A percentile compares a stretch with the other conserved stretches of the same genome.
These are phyloP conservation scores for Rhizopus stolonifer DNA, from an alignment of 371 early-diverging fungal genomes.

Conservation along the genomic window DNA sequence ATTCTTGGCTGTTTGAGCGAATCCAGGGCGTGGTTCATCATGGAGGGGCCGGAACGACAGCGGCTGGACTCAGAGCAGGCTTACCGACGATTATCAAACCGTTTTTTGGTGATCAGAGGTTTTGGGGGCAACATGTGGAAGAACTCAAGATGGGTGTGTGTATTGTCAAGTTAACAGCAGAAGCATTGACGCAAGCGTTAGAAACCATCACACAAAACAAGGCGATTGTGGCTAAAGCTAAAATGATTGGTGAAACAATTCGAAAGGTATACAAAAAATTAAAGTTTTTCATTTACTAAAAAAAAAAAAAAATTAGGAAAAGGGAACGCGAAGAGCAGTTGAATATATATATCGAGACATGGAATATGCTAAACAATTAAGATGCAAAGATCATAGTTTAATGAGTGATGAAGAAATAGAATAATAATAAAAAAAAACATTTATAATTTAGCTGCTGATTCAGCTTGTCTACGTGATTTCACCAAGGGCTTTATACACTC, in stretches of 20 bases:
- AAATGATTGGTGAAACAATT: conserved; percentile 56
- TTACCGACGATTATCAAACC: conserved; percentile 77
- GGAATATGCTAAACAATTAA: conserved; percentile 40
- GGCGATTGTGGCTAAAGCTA: conserved; percentile 61
- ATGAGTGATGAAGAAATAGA: neutral
- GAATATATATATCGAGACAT: conserved; percentile 63
- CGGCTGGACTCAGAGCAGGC: conserved; percentile 78
- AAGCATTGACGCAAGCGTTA: conserved; percentile 54
- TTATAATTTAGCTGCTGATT: conserved; percentile 18
- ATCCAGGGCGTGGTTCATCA: conserved; percentile 83
- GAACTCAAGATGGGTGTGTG: conserved; percentile 65
- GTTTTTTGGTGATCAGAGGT: conserved; percentile 84
- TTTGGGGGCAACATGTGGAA: conserved; percentile 74
- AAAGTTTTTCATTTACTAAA: neutral
- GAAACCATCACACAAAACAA: conserved; percentile 56
- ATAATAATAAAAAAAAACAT: neutral
- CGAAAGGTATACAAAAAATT: conserved; percentile 27
- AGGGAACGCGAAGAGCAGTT: conserved; percentile 64
- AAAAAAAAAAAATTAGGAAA: too few species aligned
- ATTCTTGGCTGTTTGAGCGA: conserved; percentile 83
- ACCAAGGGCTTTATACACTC: conserved; percentile 56
- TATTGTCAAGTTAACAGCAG: conserved; percentile 56
- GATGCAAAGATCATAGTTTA: conserved; percentile 3
- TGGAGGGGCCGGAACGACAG: conserved; percentile 86
- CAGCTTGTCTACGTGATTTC: conserved; percentile 15